Evolutionary conservation across 148 eudicot genomes (phyloP).

Genomic region (Nepenthes gracilis): DNA sequence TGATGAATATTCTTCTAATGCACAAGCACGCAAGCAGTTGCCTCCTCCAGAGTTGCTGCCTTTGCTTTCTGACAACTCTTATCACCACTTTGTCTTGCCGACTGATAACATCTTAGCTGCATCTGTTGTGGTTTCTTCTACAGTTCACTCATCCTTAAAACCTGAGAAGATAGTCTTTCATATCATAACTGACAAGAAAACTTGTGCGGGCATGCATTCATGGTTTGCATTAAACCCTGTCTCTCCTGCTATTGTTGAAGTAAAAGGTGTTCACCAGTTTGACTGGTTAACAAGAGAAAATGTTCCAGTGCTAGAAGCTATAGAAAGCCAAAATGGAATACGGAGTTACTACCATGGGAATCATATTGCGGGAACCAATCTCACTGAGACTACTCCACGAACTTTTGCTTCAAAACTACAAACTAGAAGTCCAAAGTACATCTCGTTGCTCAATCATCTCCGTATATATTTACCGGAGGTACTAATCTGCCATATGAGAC

Average conservation of each 20-base stretch:
- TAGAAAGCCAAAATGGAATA: constrained; percentile 77
- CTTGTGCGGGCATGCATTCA: constrained; percentile 98
- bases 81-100: constrained; percentile 71
- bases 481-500: constrained; percentile 2
- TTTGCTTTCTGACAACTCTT: constrained; percentile 75
- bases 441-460: constrained; percentile 93
- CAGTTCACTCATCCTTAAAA: constrained; percentile 57
- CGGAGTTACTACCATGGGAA: constrained; percentile 92
- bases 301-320: constrained; percentile 97
- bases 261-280: constrained; percentile 97
- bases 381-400: constrained; percentile 80
- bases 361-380: constrained; percentile 82
- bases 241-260: constrained; percentile 88
- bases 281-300: constrained; percentile 98
- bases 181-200: constrained; percentile 96
- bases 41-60: constrained; percentile 96
- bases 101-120: constrained; percentile 96
- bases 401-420: constrained; percentile 86
- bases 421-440: constrained; percentile 98
- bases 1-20: constrained; percentile 97
- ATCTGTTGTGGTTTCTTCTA: constrained; percentile 84
- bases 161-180: constrained; percentile 92
- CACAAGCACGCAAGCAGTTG: constrained; percentile 91
- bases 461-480: constrained; percentile 99
- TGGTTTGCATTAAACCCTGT: constrained; percentile 92